Conservation (phyloP, 495 filamentous ascomycete species). For the Hypoxylon rickii region DNA sequence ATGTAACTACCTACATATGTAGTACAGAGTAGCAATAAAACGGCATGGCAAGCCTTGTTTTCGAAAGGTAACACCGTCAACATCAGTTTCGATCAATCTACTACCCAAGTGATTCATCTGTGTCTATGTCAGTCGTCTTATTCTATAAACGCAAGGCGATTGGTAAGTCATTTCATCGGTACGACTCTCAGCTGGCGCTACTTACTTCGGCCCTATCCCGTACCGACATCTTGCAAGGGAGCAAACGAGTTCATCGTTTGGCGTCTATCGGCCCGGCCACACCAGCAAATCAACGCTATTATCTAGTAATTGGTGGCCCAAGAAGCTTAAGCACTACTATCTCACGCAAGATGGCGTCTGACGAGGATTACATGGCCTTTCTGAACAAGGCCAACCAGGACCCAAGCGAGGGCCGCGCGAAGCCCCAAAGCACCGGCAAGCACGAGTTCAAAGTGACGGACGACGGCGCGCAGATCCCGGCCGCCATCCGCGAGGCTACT, state of each 20-base stretch:
- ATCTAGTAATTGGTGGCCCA: background rate
- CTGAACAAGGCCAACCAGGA: constrained; percentile 82
- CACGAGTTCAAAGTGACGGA: constrained; percentile 57
- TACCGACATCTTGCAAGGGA: constrained; percentile 1
- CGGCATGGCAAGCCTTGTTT: background rate
- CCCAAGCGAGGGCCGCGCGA: constrained; percentile 51
- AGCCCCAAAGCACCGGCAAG: constrained; percentile 24
- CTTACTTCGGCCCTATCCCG: background rate
- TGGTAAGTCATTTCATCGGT: constrained; percentile 6
- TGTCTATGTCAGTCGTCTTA: constrained; percentile 11
- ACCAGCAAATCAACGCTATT: constrained; percentile 10
- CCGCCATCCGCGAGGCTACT: constrained; percentile 52
- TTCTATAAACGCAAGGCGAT: constrained; percentile 3
- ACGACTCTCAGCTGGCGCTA: background rate
- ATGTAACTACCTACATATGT: too few species aligned
- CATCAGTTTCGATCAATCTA: constrained; percentile 5
- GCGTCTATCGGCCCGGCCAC: background rate
- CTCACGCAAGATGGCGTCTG: constrained; percentile 65
- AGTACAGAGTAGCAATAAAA: constrained; percentile 22
- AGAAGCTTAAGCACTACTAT: constrained; percentile 27
- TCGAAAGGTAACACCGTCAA: background rate
- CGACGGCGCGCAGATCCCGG: constrained; percentile 57
- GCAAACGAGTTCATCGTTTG: background rate
- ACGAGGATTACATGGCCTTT: constrained; percentile 80
- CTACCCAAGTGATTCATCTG: constrained; percentile 14